Evolutionary conservation across 306 rosid species (phyloP).

Genomic region (Sindora glabra): DNA sequence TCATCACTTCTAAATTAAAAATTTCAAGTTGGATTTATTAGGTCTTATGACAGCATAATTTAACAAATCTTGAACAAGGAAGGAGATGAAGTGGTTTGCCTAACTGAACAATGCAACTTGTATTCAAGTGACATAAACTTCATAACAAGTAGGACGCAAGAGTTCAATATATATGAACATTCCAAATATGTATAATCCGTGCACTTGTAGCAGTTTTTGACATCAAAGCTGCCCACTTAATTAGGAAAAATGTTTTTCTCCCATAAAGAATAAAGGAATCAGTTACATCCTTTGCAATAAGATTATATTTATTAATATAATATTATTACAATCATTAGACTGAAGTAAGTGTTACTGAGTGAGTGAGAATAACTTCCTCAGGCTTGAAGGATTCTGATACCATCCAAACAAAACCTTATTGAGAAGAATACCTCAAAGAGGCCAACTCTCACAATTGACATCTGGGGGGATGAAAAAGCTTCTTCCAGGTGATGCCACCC

Average conservation of each 20-base stretch:
- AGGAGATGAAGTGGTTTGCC: neutral
- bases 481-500: constrained; percentile 65
- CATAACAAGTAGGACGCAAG: constrained; percentile 3
- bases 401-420: constrained; percentile 39
- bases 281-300: neutral
- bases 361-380: constrained; percentile 18
- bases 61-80: neutral
- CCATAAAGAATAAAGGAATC: neutral
- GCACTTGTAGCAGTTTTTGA: neutral
- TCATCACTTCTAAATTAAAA: neutral
- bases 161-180: neutral
- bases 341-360: constrained; percentile 4
- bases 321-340: constrained; percentile 2
- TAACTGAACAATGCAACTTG: neutral
- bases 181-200: neutral
- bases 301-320: neutral
- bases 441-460: constrained; percentile 76
- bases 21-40: neutral
- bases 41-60: neutral
- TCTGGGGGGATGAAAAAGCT: constrained; percentile 43
- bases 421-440: constrained; percentile 94
- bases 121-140: neutral
- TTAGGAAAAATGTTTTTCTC: neutral
- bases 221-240: neutral
- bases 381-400: constrained; percentile 31